Conservation (phyloP, 345 rosid species). For the Cardiospermum halicacabum region DNA sequence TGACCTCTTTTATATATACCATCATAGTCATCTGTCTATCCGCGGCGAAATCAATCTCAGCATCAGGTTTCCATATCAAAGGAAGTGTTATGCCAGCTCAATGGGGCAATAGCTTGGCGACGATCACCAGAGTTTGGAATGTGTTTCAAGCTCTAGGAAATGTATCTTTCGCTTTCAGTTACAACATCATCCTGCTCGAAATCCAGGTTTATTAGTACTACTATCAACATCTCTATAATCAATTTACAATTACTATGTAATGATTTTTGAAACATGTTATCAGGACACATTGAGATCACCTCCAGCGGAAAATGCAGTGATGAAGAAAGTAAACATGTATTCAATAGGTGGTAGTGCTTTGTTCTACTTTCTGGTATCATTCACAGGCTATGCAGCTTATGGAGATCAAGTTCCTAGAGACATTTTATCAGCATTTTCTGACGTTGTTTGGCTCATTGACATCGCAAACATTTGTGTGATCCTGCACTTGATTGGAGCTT, state of each 20-base stretch:
- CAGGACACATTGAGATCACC: conserved; percentile 37
- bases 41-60: background rate
- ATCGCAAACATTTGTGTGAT: conserved; percentile 33
- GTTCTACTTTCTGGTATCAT: conserved; percentile 30
- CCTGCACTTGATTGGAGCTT: conserved; percentile 39
- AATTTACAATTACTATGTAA: no score
- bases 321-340: conserved; percentile 31
- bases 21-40: conserved; percentile 14
- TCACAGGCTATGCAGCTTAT: conserved; percentile 38
- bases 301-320: conserved; percentile 37
- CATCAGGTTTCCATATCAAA: background rate
- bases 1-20: conserved; percentile 21
- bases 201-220: conserved; percentile 34
- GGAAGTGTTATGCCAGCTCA: conserved; percentile 6
- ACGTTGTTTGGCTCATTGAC: conserved; percentile 40
- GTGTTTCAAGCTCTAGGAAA: conserved; percentile 47
- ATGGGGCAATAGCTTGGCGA: background rate
- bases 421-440: conserved; percentile 30
- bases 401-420: conserved; percentile 37
- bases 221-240: no score
- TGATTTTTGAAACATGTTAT: background rate
- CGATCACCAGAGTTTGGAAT: conserved; percentile 34
- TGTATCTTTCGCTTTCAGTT: conserved; percentile 47
- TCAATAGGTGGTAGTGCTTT: conserved; percentile 21
- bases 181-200: conserved; percentile 25